A percentile compares a stretch with the other conserved stretches of the same genome.
Conservation (phyloP, 768 basidiomycete genomes). For the Kwoniella newhampshirensis region DNA sequence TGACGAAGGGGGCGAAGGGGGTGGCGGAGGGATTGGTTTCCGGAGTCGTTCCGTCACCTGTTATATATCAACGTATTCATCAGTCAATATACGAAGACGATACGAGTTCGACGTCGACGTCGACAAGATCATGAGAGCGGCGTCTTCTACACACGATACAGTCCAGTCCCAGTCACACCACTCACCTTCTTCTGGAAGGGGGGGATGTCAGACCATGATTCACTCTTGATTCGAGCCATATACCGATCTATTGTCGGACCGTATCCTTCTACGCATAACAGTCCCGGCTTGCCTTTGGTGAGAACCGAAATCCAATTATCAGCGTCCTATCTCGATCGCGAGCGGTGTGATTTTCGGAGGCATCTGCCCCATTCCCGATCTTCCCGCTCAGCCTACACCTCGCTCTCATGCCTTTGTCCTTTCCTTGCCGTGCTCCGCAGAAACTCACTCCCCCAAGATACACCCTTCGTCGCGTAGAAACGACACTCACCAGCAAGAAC, state of each 20-base stretch:
- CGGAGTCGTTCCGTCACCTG: slow-evolving; percentile 55
- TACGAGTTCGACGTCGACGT: not conserved
- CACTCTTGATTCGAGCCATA: slow-evolving; percentile 54
- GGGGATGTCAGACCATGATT: slow-evolving; percentile 55
- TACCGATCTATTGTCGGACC: slow-evolving; percentile 45
- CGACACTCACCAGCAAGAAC: slow-evolving; percentile 63
- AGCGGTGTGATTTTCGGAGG: not conserved
- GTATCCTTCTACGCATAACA: slow-evolving; percentile 54
- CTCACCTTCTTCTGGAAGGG: slow-evolving; percentile 54
- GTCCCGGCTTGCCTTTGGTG: slow-evolving; percentile 54
- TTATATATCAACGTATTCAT: too few relatives aligned
- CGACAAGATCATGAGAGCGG: not conserved
- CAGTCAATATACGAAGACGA: not conserved
- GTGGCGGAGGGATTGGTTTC: slow-evolving; percentile 18
- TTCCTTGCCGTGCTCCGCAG: too few relatives aligned
- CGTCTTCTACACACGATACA: not conserved
- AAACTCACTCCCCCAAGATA: too few relatives aligned
- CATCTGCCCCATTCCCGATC: too few relatives aligned
- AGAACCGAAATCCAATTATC: not conserved
- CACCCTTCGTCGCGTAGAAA: too few relatives aligned
- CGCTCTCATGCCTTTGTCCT: too few relatives aligned
- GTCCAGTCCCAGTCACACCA: too few relatives aligned
- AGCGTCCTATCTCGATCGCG: too few relatives aligned
- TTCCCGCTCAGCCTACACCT: too few relatives aligned
- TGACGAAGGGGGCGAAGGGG: too few relatives aligned